phyloP scores from a whole-genome alignment of 495 filamentous ascomycete species.

The Podospora tetraspora region DNA sequence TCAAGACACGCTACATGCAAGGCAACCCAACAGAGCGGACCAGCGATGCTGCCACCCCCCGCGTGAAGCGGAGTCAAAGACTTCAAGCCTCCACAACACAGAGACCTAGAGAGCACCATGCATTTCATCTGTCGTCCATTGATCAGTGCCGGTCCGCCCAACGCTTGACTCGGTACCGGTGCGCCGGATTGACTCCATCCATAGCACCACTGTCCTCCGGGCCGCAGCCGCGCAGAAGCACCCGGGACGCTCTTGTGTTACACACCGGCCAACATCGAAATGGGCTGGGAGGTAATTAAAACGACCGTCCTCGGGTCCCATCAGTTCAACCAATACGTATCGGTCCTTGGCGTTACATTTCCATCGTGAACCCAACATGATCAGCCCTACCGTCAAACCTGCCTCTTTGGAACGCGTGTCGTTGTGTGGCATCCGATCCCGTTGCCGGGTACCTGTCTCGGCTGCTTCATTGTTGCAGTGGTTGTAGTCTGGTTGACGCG shows the following conservation, averaged over 20 bases:
- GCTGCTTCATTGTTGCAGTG: neutral
- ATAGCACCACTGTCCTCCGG: too few species aligned
- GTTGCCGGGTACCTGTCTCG: neutral
- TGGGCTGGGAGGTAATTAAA: neutral
- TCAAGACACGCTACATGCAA: neutral
- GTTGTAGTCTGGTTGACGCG: neutral
- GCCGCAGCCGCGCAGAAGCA: neutral
- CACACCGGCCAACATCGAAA: neutral
- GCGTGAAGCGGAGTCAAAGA: too few species aligned
- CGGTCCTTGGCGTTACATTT: neutral
- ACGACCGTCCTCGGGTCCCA: neutral
- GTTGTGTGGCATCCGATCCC: neutral
- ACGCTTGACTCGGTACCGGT: neutral
- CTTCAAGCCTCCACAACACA: neutral
- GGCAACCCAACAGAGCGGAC: neutral
- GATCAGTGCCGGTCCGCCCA: neutral
- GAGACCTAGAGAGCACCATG: neutral
- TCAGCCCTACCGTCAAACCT: neutral
- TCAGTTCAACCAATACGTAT: neutral
- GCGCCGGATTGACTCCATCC: too few species aligned
- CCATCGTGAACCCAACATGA: neutral
- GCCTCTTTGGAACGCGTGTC: neutral
- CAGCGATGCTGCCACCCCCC: neutral
- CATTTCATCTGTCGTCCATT: neutral
- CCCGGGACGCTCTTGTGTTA: neutral